Conservation (phyloP, 345 rosid species). For the Salix arbutifolia region DNA sequence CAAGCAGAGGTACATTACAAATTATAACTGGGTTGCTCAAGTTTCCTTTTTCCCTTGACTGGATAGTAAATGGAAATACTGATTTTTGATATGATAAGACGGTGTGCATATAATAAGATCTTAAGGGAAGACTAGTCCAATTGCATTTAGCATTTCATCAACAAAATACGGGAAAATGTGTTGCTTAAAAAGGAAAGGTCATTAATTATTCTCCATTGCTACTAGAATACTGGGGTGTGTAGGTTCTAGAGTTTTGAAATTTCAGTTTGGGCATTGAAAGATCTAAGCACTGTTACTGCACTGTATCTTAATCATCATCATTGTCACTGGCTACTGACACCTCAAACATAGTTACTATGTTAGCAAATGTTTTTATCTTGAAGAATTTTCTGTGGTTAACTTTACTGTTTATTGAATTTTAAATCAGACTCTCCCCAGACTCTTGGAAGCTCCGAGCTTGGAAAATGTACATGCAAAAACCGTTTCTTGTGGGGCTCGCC, state of each 20-base stretch:
- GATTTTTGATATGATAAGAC: neutral
- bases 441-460: constrained; percentile 80
- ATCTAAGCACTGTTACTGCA: neutral
- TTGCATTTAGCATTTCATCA: neutral
- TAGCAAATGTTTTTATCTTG: neutral
- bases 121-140: neutral
- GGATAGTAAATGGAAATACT: neutral
- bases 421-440: constrained; percentile 75
- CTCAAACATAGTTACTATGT: neutral
- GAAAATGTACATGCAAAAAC: constrained; percentile 51
- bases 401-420: constrained; percentile 21
- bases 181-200: neutral
- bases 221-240: neutral
- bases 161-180: neutral
- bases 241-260: neutral
- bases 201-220: neutral
- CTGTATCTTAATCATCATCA: neutral
- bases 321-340: neutral
- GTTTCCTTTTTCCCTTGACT: neutral
- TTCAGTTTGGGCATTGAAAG: neutral
- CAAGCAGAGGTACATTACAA: constrained; percentile 75
- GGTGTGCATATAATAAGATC: neutral
- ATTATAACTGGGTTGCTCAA: neutral
- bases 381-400: constrained; percentile 9
- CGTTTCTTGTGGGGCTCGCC: constrained; percentile 97